These are phyloP conservation scores for Ciborinia camelliae DNA, from an alignment of 2,329 filamentous ascomycete genomes.

Conservation along the genomic window DNA sequence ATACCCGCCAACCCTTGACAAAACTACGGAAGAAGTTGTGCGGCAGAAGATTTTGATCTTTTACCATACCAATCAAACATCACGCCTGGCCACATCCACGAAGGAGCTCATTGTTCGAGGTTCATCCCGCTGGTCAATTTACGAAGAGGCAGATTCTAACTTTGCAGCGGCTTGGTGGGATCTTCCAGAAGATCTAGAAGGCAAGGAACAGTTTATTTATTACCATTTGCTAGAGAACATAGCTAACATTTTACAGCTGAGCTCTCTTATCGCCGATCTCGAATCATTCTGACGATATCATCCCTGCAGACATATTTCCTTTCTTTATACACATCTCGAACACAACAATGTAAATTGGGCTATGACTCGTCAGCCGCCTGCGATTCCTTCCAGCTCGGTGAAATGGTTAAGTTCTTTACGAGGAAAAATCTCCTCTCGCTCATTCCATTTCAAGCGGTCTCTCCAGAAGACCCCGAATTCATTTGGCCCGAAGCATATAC, in stretches of 20 bases:
- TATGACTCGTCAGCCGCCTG: constrained; percentile 71
- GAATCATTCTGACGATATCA: constrained; percentile 65
- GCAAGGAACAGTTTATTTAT: constrained; percentile 41
- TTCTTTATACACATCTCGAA: constrained; percentile 62
- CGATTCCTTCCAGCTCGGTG: constrained; percentile 74
- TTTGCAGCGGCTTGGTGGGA: constrained; percentile 63
- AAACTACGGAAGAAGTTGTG: constrained; percentile 59
- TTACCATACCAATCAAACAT: constrained; percentile 60
- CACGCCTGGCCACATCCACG: constrained; percentile 59
- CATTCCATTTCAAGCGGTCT: constrained; percentile 51
- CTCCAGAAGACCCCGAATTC: constrained; percentile 39
- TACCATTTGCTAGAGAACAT: neutral
- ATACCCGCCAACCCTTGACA: constrained; percentile 49
- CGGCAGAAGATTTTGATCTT: constrained; percentile 68
- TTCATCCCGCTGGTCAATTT: constrained; percentile 45
- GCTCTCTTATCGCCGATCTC: constrained; percentile 61
- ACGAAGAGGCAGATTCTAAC: constrained; percentile 38
- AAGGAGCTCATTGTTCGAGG: constrained; percentile 65
- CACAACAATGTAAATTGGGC: constrained; percentile 66
- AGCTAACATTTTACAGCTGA: constrained; percentile 49
- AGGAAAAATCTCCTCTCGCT: constrained; percentile 59
- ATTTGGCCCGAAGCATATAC: constrained; percentile 44
- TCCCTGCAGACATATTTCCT: constrained; percentile 69
- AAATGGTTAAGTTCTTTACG: constrained; percentile 69
- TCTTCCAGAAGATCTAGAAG: constrained; percentile 64